phyloP scores from a whole-genome alignment of 257 asterid species.

The Scutellaria minor region DNA sequence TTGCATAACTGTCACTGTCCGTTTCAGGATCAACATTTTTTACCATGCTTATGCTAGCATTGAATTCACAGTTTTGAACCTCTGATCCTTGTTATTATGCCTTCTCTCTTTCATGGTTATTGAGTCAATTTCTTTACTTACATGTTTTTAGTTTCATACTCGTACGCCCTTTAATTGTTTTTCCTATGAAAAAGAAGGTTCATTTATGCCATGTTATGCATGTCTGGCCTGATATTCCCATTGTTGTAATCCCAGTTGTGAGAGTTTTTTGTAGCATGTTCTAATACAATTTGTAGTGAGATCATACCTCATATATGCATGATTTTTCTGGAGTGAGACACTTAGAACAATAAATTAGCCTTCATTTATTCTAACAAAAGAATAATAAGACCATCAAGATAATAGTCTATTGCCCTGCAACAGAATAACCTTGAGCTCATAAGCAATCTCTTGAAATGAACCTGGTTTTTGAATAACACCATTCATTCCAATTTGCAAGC shows the following conservation, averaged over 20 bases:
- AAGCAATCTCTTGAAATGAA: constrained; percentile 63
- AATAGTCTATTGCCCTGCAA: constrained; percentile 52
- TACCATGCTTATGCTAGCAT: too few species aligned
- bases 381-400: constrained; percentile 30
- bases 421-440: constrained; percentile 63
- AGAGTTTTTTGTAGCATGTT: background rate
- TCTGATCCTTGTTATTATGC: too few species aligned
- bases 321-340: constrained; percentile 15
- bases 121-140: too few species aligned
- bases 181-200: background rate
- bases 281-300: background rate
- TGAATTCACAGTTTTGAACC: too few species aligned
- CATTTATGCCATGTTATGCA: background rate
- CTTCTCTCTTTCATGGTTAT: too few species aligned
- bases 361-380: constrained; percentile 38
- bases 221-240: background rate
- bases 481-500: constrained; percentile 72
- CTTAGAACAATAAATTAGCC: constrained; percentile 25
- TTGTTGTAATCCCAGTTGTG: background rate
- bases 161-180: background rate
- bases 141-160: too few species aligned
- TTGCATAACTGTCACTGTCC: too few species aligned
- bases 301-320: background rate
- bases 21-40: too few species aligned
- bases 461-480: constrained; percentile 77